Percentiles rank a stretch among this genome's conserved stretches.
phyloP scores from a whole-genome alignment of 495 filamentous ascomycete genomes.

The Extremus antarcticus region DNA sequence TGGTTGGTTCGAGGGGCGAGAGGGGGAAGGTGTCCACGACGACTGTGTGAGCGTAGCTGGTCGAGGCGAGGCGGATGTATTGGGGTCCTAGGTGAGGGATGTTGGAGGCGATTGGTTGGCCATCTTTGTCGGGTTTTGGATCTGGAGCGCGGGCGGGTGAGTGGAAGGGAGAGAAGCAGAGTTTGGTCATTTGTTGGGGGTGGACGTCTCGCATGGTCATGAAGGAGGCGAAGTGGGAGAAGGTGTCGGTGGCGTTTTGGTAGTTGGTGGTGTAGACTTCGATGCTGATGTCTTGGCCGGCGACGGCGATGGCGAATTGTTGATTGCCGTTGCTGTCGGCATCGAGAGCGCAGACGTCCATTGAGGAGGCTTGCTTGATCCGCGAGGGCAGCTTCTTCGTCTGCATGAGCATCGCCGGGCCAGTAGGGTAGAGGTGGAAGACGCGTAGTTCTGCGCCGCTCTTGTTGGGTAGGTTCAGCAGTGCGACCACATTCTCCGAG shows the following conservation, averaged over 20 bases:
- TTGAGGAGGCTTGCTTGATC: conserved; percentile 56
- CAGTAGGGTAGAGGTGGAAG: conserved; percentile 36
- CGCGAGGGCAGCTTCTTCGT: conserved; percentile 45
- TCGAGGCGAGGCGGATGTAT: conserved; percentile 70
- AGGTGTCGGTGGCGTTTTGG: conserved; percentile 37
- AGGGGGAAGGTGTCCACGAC: conserved; percentile 79
- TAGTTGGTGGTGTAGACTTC: conserved; percentile 57
- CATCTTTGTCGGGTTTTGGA: too few species aligned
- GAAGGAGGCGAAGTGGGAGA: conserved; percentile 49
- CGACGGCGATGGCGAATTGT: conserved; percentile 71
- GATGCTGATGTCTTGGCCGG: conserved; percentile 73
- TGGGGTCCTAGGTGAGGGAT: conserved; percentile 25
- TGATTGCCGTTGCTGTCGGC: conserved; percentile 38
- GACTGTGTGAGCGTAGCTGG: conserved; percentile 73
- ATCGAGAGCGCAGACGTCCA: conserved; percentile 60
- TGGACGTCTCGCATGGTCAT: conserved; percentile 63
- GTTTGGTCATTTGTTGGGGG: conserved; percentile 71
- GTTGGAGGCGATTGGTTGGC: too few species aligned
- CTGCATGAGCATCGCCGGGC: conserved; percentile 35
- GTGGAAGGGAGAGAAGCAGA: conserved; percentile 64
- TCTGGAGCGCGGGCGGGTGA: conserved; percentile 40
- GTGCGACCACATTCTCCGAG: conserved; percentile 31
- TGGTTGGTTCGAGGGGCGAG: conserved; percentile 35
- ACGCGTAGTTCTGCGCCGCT: conserved; percentile 61
- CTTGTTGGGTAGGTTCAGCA: conserved; percentile 38